Evolutionary conservation across 1,139 yeast genomes (phyloP).

Genomic region (Suhomyces panamericanus): DNA sequence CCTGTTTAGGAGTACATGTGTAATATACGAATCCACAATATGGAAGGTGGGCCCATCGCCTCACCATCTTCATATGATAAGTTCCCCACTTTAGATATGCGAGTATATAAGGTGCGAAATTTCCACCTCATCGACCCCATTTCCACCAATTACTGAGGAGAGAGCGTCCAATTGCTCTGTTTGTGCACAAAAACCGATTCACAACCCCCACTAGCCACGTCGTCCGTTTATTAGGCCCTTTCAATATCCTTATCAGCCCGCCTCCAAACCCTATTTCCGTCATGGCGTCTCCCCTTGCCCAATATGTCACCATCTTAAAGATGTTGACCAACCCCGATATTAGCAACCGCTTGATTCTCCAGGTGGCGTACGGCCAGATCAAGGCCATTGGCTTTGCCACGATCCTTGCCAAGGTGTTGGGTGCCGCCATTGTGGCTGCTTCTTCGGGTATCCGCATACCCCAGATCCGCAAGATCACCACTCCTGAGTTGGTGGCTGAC

Average conservation of each 20-base stretch:
- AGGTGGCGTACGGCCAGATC: conserved; percentile 39
- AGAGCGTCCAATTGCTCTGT: too few species aligned
- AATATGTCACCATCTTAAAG: conserved; percentile 23
- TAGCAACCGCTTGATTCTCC: conserved; percentile 41
- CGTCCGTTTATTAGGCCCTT: neutral
- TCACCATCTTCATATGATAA: neutral
- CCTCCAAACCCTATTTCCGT: neutral
- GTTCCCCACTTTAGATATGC: neutral
- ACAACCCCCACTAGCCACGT: too few species aligned
- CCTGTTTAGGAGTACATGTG: neutral
- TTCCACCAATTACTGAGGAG: neutral
- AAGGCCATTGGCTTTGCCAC: conserved; percentile 40
- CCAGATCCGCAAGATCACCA: conserved; percentile 41
- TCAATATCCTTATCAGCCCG: neutral
- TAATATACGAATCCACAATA: neutral
- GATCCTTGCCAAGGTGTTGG: conserved; percentile 35
- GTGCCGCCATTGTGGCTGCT: conserved; percentile 40
- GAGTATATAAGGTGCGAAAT: neutral
- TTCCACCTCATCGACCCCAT: neutral
- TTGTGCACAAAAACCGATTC: too few species aligned
- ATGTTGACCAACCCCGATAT: conserved; percentile 43
- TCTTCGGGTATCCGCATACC: conserved; percentile 47
- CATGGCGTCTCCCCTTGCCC: conserved; percentile 16
- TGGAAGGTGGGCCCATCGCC: neutral
- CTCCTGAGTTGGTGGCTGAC: conserved; percentile 28